These are phyloP conservation scores for Yarrowia alimentaria DNA, from an alignment of 805 yeast genomes.

Conservation along the genomic window DNA sequence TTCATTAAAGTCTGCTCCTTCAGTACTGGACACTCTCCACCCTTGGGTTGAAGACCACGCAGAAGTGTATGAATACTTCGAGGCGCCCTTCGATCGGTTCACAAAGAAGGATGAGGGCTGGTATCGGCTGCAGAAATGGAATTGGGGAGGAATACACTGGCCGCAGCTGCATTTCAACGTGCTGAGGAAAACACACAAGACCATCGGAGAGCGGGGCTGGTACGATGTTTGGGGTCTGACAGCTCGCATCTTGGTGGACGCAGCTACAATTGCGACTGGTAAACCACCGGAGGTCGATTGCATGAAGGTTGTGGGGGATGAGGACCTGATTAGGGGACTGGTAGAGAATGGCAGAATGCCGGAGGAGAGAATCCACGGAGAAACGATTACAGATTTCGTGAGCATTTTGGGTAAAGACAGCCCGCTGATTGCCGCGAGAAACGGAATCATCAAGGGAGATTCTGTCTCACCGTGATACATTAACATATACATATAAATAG, in stretches of 20 bases:
- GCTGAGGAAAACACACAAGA: constrained; percentile 32
- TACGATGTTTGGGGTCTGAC: constrained; percentile 46
- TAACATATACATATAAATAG: no score
- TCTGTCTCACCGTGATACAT: background rate
- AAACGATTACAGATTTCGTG: constrained; percentile 30
- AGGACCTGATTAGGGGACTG: constrained; percentile 35
- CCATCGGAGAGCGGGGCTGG: constrained; percentile 37
- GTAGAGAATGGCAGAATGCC: constrained; percentile 32
- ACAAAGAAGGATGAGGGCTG: constrained; percentile 32
- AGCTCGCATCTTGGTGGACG: constrained; percentile 44
- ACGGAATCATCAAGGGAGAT: constrained; percentile 14
- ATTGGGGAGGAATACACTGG: constrained; percentile 41
- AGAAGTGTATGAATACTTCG: constrained; percentile 41
- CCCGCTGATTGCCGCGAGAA: constrained; percentile 29
- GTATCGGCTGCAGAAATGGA: constrained; percentile 34
- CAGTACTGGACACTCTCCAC: constrained; percentile 17
- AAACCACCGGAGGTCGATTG: constrained; percentile 40
- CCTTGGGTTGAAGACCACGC: constrained; percentile 27
- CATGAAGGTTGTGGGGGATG: constrained; percentile 38
- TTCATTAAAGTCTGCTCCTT: constrained; percentile 32
- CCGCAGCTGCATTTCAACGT: constrained; percentile 40
- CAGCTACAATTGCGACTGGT: constrained; percentile 40
- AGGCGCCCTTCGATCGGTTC: constrained; percentile 34
- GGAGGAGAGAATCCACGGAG: constrained; percentile 31
- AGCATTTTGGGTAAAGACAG: constrained; percentile 33